Evolutionary conservation across 2,329 filamentous ascomycete genomes (phyloP).

Genomic region (Geoglossum cookeanum): DNA sequence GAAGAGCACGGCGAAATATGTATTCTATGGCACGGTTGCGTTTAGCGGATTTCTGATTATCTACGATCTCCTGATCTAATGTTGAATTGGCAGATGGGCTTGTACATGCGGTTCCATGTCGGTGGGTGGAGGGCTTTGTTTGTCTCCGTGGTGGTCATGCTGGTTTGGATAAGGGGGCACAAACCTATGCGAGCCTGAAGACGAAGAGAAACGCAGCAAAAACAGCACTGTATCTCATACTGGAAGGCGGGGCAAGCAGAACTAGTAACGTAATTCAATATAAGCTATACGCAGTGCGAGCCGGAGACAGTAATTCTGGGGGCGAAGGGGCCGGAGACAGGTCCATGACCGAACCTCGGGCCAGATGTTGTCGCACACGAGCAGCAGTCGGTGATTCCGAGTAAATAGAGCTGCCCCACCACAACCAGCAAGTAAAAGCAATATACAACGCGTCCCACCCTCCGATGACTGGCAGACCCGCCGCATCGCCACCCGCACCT

Average conservation of each 20-base stretch:
- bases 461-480: neutral
- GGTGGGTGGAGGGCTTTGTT: neutral
- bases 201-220: no score
- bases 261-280: neutral
- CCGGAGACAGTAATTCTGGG: neutral
- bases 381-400: no score
- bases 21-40: slow-evolving; percentile 63
- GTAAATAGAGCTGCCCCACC: neutral
- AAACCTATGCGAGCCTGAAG: no score
- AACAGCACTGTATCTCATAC: no score
- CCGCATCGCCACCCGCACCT: slow-evolving; percentile 5
- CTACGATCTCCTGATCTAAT: slow-evolving; percentile 52
- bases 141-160: neutral
- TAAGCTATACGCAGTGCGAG: neutral
- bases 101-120: neutral
- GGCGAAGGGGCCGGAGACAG: neutral
- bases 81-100: slow-evolving; percentile 2
- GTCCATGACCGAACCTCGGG: neutral
- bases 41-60: slow-evolving; percentile 55
- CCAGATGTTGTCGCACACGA: neutral
- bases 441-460: neutral
- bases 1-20: slow-evolving; percentile 53
- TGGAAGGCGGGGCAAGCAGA: neutral
- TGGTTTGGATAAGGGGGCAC: neutral
- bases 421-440: neutral